phyloP scores from a whole-genome alignment of 192 early-diverging fungal genomes.

The Gaertneriomyces sp. region DNA sequence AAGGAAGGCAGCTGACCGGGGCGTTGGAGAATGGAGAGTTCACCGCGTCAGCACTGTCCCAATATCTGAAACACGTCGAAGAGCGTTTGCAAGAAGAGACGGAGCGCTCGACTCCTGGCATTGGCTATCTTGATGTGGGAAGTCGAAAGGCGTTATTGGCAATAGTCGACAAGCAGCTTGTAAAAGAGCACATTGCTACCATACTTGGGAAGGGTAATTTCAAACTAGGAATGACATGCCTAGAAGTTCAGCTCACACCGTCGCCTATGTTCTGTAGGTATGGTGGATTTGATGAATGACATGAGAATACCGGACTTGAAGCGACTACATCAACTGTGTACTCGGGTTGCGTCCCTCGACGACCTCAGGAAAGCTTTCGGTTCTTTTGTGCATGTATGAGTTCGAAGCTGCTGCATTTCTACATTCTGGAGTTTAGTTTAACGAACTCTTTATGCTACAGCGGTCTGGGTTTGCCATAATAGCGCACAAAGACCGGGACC shows the following conservation, averaged over 20 bases:
- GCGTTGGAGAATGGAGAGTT: slow-evolving; percentile 27
- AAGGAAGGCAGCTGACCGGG: slow-evolving; percentile 61
- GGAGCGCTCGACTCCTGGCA: slow-evolving; percentile 42
- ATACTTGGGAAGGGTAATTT: slow-evolving; percentile 61
- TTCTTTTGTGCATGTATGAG: slow-evolving; percentile 62
- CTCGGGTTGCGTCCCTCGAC: slow-evolving; percentile 64
- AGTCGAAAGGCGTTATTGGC: slow-evolving; percentile 62
- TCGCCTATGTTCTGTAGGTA: slow-evolving; percentile 42
- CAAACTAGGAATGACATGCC: neutral
- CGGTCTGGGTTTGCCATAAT: slow-evolving; percentile 33
- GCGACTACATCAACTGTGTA: slow-evolving; percentile 67
- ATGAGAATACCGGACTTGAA: slow-evolving; percentile 64
- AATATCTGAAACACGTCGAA: slow-evolving; percentile 72
- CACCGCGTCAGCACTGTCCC: slow-evolving; percentile 44
- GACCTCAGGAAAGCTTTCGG: slow-evolving; percentile 61
- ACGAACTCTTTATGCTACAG: slow-evolving; percentile 55
- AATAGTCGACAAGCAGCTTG: slow-evolving; percentile 62
- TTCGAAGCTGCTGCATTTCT: neutral
- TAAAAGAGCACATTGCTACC: slow-evolving; percentile 64
- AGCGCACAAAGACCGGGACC: slow-evolving; percentile 27
- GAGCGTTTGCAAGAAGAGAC: slow-evolving; percentile 69
- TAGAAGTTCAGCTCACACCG: neutral
- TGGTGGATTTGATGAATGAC: slow-evolving; percentile 67
- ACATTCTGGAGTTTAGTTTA: neutral
- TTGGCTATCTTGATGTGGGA: slow-evolving; percentile 67